These are phyloP conservation scores for Xanthoceras sorbifolium DNA, from an alignment of 345 rosid species.

Conservation along the genomic window DNA sequence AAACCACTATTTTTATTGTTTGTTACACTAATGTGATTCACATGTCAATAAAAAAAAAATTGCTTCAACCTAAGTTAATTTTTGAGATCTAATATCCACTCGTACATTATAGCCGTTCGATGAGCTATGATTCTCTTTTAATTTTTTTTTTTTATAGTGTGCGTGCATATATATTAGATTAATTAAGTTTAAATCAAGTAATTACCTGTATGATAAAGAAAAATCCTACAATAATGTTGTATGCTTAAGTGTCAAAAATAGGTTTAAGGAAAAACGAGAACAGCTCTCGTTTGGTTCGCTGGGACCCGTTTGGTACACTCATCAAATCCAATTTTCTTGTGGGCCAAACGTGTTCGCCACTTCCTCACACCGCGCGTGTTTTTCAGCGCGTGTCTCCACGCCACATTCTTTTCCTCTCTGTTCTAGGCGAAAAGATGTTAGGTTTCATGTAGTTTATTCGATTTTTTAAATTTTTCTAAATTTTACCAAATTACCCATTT, in stretches of 20 bases:
- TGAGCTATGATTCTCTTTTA: too few relatives aligned
- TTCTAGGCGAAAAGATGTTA: constrained; percentile 26
- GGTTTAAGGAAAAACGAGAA: too few relatives aligned
- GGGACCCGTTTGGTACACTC: constrained; percentile 11
- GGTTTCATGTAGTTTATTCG: constrained; percentile 19
- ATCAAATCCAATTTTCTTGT: constrained; percentile 29
- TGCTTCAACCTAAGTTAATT: background rate
- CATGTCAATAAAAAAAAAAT: fast-evolving
- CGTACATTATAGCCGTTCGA: constrained; percentile 4
- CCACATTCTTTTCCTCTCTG: constrained; percentile 15
- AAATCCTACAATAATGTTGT: too few relatives aligned
- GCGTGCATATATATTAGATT: too few relatives aligned
- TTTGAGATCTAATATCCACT: background rate
- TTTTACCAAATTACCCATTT: constrained; percentile 15
- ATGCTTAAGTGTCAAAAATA: too few relatives aligned
- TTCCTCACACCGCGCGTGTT: constrained; percentile 21
- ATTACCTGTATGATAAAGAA: too few relatives aligned
- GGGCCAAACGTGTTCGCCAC: constrained; percentile 41
- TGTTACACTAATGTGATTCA: too few relatives aligned
- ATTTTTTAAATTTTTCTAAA: background rate
- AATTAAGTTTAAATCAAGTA: too few relatives aligned
- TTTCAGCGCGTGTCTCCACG: constrained; percentile 27
- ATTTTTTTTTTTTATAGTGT: too few relatives aligned
- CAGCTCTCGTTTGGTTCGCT: background rate
- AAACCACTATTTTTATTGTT: too few relatives aligned